Base-by-base conservation (phyloP, 176 grass and related monocot species). In the Carex parvula region DNA sequence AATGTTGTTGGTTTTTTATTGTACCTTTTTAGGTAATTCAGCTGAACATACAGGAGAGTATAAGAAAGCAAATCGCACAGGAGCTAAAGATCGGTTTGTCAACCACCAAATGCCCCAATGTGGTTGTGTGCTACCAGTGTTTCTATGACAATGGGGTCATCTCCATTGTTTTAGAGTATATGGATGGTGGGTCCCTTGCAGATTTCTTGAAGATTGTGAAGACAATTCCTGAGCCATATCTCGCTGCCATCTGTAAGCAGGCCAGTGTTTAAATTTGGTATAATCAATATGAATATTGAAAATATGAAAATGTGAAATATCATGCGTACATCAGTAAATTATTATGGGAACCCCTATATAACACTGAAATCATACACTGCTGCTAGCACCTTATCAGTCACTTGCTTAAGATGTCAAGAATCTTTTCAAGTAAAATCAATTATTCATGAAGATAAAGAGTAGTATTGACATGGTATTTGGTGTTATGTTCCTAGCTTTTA, bases 201-300 rank as follows among this genome's bases (percentile, higher is more conserved):
- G 91, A 99, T 88, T 92, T 99, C 54, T 84, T 99, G 18, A 94
- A 92, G 70, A 87, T 70, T 26, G 93, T 99, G 60, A 95, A 88
- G 65, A 95, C 93, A 29, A 86, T 99, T 81, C 96, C 93, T 10
- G 96, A 99, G 83, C 17, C 66, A 21, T 90, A 99, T 91, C 96
- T 99, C 18, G 91, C 96, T 89, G 96, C 93, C 69, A 95, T 99
- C 60, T 95, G 93, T 89, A 95, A 95, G 85, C 96, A 99, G 96
- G 96, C 79, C 64, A 95, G 91, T 93, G 91, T 84, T 78, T 42
- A 77, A 18, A 77, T 2, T 77, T 17, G 13, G 5, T 32, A 54
- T 5, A 76, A 52, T 2, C 42, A 52, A 26, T 26, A 76, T 32
- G 22, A 50, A 75, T 55, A 55, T 30, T 29, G 14, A 55, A 77